Evolutionary conservation across 441 rosid species (phyloP).

Genomic region (Populus trichocarpa): DNA sequence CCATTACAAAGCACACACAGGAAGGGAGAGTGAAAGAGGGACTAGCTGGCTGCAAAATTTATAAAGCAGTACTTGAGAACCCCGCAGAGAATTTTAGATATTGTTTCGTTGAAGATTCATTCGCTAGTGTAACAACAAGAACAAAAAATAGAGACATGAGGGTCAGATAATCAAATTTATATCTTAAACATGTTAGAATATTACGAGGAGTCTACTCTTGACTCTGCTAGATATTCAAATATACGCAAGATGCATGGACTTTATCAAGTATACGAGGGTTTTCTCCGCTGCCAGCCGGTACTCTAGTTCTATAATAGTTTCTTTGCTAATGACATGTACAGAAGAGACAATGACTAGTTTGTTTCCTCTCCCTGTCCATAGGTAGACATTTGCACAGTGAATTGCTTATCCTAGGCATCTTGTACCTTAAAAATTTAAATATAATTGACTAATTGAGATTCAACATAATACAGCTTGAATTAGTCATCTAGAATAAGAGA

Average conservation of each 20-base stretch:
- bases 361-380: conserved; percentile 1
- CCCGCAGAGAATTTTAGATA: background rate
- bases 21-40: background rate
- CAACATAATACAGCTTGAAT: background rate
- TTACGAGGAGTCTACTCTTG: background rate
- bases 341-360: conserved; percentile 2
- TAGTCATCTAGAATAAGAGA: background rate
- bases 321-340: background rate
- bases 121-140: conserved; percentile 8
- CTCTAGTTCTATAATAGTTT: background rate
- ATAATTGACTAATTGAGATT: background rate
- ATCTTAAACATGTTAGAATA: background rate
- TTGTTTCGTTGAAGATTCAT: conserved; percentile 11
- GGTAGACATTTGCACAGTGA: background rate
- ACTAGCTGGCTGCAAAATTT: conserved; percentile 13
- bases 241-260: background rate
- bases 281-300: background rate
- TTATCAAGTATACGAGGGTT: background rate
- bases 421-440: background rate
- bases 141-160: conserved; percentile 7
- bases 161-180: background rate
- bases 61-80: background rate
- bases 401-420: background rate
- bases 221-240: background rate
- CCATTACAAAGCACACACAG: conserved; percentile 22